phyloP scores from a whole-genome alignment of 768 basidiomycete genomes.

The Pleurotus platypus region DNA sequence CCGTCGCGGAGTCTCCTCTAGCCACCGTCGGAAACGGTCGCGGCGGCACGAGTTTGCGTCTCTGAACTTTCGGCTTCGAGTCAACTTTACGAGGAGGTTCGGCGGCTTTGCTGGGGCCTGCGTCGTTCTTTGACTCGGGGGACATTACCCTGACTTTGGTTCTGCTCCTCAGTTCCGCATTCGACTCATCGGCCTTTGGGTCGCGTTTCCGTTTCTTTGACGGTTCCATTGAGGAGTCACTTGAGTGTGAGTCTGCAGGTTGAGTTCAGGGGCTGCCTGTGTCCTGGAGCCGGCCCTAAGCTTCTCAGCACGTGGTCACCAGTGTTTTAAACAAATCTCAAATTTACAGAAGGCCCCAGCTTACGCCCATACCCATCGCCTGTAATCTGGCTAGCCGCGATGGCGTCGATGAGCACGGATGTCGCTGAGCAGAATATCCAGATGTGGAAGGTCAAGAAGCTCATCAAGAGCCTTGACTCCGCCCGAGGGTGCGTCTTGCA shows the following conservation, averaged over 20 bases:
- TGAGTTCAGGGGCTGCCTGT: conserved; percentile 5
- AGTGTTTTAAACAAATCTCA: neutral
- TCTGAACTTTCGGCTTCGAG: neutral
- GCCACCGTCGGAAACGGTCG: conserved; percentile 78
- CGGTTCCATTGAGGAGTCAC: conserved; percentile 14
- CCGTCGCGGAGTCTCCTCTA: conserved; percentile 71
- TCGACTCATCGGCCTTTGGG: neutral
- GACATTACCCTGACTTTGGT: neutral
- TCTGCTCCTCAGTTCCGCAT: neutral
- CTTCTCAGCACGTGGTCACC: no score
- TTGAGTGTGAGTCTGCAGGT: conserved; percentile 14
- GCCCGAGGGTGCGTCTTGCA: conserved; percentile 70
- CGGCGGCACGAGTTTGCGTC: conserved; percentile 59
- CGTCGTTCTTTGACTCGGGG: neutral
- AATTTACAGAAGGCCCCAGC: conserved; percentile 18
- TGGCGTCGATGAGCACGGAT: conserved; percentile 75
- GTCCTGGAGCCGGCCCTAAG: no score
- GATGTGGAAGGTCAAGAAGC: conserved; percentile 99
- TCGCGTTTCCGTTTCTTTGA: conserved; percentile 4
- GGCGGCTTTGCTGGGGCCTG: conserved; percentile 17
- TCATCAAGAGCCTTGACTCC: conserved; percentile 95
- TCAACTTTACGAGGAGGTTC: conserved; percentile 33
- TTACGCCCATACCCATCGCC: conserved; percentile 9
- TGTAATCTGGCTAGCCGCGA: conserved; percentile 10
- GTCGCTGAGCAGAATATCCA: conserved; percentile 92